These are phyloP conservation scores for Leersia perrieri DNA, from an alignment of 176 grass and related monocot species.

Conservation along the genomic window DNA sequence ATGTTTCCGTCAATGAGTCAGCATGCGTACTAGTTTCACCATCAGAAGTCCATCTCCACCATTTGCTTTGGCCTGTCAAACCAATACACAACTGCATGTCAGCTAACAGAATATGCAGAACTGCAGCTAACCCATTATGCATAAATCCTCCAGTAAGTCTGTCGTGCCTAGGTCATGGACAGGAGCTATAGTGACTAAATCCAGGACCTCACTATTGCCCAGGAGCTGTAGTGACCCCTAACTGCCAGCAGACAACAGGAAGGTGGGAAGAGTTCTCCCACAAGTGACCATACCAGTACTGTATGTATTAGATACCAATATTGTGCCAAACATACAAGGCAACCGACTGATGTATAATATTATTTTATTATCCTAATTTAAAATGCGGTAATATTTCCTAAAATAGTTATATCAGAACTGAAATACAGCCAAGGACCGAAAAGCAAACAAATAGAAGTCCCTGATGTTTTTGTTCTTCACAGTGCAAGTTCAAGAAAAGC, in stretches of 20 bases:
- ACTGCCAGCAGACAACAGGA: background rate
- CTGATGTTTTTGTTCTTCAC: too few species aligned
- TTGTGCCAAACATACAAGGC: background rate
- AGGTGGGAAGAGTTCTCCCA: background rate
- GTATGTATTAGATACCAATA: background rate
- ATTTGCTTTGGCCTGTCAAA: conserved; percentile 87
- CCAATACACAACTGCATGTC: conserved; percentile 16
- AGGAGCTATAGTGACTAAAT: background rate
- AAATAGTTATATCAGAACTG: background rate
- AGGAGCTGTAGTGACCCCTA: background rate
- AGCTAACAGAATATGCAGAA: background rate
- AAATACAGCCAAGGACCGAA: background rate
- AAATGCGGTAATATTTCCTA: background rate
- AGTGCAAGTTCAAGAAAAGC: too few species aligned
- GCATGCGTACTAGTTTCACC: conserved; percentile 74
- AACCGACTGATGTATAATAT: background rate
- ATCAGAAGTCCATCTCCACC: conserved; percentile 83
- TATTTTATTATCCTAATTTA: background rate
- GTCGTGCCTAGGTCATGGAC: background rate
- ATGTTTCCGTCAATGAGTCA: conserved; percentile 78
- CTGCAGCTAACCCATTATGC: conserved; percentile 1
- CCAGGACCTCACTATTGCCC: background rate
- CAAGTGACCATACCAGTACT: conserved; percentile 5
- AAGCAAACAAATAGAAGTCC: background rate
- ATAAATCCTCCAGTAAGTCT: background rate